Percentiles rank a stretch among this genome's conserved stretches.
Evolutionary conservation across 2,329 filamentous ascomycete species (phyloP).

Genomic region (Penicillium sp.): DNA sequence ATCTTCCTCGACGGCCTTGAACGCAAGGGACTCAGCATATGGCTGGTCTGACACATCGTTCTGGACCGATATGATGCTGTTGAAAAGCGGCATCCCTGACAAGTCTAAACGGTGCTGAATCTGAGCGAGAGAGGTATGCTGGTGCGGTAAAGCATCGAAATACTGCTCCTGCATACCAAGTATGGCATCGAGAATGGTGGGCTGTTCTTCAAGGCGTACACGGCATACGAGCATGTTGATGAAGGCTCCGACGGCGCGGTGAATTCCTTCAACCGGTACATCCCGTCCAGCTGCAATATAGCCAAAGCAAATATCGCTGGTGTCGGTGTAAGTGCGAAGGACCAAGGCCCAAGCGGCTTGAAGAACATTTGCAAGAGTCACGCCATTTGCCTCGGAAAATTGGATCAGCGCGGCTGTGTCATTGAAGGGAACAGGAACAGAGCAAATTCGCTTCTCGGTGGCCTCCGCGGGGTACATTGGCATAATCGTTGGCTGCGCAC

Average conservation of each 20-base stretch:
- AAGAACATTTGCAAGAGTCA: background rate
- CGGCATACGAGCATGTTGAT: background rate
- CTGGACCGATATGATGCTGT: constrained; percentile 48
- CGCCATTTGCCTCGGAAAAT: constrained; percentile 37
- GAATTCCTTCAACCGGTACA: background rate
- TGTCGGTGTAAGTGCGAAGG: background rate
- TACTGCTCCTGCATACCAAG: background rate
- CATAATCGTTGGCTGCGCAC: constrained; percentile 1
- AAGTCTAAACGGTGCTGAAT: background rate
- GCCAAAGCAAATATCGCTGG: background rate
- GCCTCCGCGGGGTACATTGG: background rate
- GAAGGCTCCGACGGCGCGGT: background rate
- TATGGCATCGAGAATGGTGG: background rate
- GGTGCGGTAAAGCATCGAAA: background rate
- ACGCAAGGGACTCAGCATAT: constrained; percentile 2
- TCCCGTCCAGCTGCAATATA: background rate
- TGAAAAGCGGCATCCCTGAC: constrained; percentile 26
- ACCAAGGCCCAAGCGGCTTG: background rate
- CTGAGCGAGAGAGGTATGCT: background rate
- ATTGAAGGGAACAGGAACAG: constrained; percentile 42
- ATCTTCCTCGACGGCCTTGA: constrained; percentile 1
- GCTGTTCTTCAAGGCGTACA: background rate
- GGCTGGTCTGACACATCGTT: constrained; percentile 26
- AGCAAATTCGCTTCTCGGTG: background rate
- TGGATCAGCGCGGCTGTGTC: constrained; percentile 69